Conservation (phyloP, 139 green algal species). For the Mesostigma viride region DNA sequence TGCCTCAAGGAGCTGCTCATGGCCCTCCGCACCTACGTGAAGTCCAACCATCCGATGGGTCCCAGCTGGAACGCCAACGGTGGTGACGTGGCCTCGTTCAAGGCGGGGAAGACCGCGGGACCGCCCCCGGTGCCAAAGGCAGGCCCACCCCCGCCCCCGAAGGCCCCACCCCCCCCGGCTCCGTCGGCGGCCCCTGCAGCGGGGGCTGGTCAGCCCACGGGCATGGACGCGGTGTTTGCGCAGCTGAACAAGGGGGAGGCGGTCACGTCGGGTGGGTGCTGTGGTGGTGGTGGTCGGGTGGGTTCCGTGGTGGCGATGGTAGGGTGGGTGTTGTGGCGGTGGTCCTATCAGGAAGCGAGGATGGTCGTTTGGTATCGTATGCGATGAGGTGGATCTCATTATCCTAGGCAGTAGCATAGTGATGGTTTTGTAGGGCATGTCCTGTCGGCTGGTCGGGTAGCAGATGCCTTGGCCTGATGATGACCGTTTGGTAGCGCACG, state of each 20-base stretch:
- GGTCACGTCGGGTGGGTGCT: slow-evolving; percentile 40
- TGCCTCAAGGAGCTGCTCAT: slow-evolving; percentile 56
- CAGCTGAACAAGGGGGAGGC: slow-evolving; percentile 46
- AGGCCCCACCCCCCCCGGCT: slow-evolving; percentile 38
- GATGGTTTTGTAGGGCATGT: too few species aligned
- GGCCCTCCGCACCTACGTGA: slow-evolving; percentile 46
- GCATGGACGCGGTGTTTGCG: slow-evolving; percentile 29
- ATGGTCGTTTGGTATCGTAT: too few species aligned
- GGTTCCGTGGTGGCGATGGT: not conserved
- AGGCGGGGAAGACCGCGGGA: slow-evolving; percentile 5
- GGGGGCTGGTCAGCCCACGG: not conserved
- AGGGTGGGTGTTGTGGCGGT: not conserved
- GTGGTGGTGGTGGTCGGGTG: too few species aligned
- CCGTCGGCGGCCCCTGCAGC: slow-evolving; percentile 34
- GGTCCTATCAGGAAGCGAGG: not conserved
- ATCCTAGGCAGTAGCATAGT: too few species aligned
- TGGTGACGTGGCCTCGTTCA: slow-evolving; percentile 33
- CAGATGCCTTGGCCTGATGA: too few species aligned
- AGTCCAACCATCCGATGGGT: slow-evolving; percentile 42
- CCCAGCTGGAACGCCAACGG: slow-evolving; percentile 54
- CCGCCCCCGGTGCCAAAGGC: slow-evolving; percentile 3
- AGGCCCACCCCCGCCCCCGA: slow-evolving; percentile 30
- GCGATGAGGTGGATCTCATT: too few species aligned
- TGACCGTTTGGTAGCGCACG: too few species aligned
- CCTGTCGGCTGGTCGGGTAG: too few species aligned